Percentiles rank a stretch among this genome's conserved stretches.
These are phyloP conservation scores for Pseudonectria buxi DNA, from an alignment of 2,329 filamentous ascomycete species.

Conservation along the genomic window DNA sequence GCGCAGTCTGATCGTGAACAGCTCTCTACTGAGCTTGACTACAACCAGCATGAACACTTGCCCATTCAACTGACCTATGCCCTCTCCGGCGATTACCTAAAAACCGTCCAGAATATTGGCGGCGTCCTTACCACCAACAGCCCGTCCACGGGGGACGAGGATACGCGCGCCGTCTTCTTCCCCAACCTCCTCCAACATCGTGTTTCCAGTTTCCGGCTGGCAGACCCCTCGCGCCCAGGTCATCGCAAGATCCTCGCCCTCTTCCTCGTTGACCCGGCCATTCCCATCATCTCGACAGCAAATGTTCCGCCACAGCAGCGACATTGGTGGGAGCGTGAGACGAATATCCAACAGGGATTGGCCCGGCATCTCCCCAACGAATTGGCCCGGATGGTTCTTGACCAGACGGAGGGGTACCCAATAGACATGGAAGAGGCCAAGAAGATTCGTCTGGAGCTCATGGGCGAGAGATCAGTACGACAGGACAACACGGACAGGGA, in stretches of 20 bases:
- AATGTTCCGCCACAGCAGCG: constrained; percentile 39
- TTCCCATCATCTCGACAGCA: constrained; percentile 36
- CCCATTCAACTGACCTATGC: constrained; percentile 31
- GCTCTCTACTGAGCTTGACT: constrained; percentile 15
- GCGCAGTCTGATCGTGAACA: constrained; percentile 30
- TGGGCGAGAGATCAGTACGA: too few relatives aligned
- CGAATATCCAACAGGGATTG: too few relatives aligned
- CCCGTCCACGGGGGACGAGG: neutral
- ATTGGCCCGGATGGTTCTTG: too few relatives aligned
- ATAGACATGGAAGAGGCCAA: too few relatives aligned
- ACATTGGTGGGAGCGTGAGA: constrained; percentile 27
- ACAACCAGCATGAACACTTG: constrained; percentile 27
- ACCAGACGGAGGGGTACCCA: too few relatives aligned
- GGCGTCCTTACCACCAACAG: constrained; percentile 37
- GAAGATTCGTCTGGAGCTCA: too few relatives aligned
- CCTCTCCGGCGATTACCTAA: constrained; percentile 16
- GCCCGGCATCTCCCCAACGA: too few relatives aligned
- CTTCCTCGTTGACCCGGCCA: constrained; percentile 53
- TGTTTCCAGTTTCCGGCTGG: constrained; percentile 44
- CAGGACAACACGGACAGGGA: too few relatives aligned
- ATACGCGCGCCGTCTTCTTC: constrained; percentile 47
- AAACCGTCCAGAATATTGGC: constrained; percentile 34
- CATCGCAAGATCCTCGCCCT: constrained; percentile 54
- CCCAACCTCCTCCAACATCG: constrained; percentile 48
- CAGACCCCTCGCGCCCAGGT: constrained; percentile 45